Evolutionary conservation across 2,329 filamentous ascomycete genomes (phyloP), one percentile per base, ranked within the genome.

Genomic region (Polytolypa hystricis): DNA sequence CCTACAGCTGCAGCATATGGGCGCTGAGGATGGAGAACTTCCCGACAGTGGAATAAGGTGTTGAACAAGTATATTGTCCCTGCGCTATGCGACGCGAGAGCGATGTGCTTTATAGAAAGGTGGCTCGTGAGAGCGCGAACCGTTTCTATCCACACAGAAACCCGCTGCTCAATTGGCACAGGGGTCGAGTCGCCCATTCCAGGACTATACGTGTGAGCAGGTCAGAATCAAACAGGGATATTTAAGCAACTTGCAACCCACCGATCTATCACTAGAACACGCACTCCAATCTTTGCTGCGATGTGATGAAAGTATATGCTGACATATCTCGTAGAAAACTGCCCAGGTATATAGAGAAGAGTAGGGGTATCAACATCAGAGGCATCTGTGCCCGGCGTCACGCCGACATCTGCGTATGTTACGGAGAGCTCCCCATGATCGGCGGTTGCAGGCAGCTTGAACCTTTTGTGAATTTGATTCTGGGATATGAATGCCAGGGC

Each of bases 1-100:
- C 23, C 23, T 26, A 26, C 10, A 26, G 60, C 41, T 5, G 45
- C 50, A 28, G 46, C 50, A 46, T 41, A 63, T 5, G 47, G 50
- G 36, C 28, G 44, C 38, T 46, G 49, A 16, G 40, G 50, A 30
- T 48, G 47, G 41, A 66, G 49, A 14, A 65, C 44, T 4, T 51
- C 33, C 4, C 53, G 58, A 20, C 52, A 47, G 5, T 52, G 43
- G 20, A 46, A 45, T 12, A 68, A 40, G 9, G 63, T 58, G 35
- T 67, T 67, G 19, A 68, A 45, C 2, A 54, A 43, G 41, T 64
- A 67, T 2, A 66, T 50, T 1, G 61, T 60, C 2, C 65, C 66
- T 4, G 60, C 57, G 30, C 53, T 58, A 39, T 67, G 64, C 17
- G 56, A 52, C 4, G 56, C 45, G 3, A 67, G 41, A n/a, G 53